Conservation (phyloP, 148 eudicot genomes). For the Selenicereus undatus region DNA sequence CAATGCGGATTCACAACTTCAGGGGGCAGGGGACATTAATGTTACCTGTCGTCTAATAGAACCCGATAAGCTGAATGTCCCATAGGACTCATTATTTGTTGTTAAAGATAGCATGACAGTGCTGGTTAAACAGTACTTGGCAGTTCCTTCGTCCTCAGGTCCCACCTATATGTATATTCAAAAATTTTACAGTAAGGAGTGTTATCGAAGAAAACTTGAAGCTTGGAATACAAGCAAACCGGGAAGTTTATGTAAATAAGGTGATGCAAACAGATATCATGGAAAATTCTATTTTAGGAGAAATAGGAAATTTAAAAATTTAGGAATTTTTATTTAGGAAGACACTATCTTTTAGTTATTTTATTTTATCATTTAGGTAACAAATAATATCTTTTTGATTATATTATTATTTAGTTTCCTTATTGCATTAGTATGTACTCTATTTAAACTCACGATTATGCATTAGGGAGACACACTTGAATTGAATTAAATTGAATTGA, state of each 20-base stretch:
- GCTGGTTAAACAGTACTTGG: constrained; percentile 90
- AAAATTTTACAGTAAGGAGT: not conserved
- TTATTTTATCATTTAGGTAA: no score
- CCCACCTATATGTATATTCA: constrained; percentile 46
- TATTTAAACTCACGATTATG: no score
- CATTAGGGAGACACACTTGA: no score
- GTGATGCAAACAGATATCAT: no score
- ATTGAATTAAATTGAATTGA: no score
- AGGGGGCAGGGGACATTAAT: not conserved
- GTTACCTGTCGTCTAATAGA: constrained; percentile 98
- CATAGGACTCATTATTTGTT: constrained; percentile 68
- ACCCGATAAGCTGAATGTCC: constrained; percentile 87
- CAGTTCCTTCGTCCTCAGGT: constrained; percentile 70
- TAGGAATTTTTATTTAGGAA: no score
- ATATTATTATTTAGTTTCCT: no score
- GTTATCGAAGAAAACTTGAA: not conserved
- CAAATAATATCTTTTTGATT: no score
- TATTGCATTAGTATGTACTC: no score
- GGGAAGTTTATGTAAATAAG: not conserved
- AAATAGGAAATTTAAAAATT: no score
- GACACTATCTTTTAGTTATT: no score
- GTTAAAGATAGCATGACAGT: constrained; percentile 94
- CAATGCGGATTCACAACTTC: not conserved
- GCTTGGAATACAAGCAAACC: not conserved
- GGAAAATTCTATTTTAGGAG: no score